Base-by-base conservation (phyloP, 164 flowering plant genomes). In the Platanus orientalis region DNA sequence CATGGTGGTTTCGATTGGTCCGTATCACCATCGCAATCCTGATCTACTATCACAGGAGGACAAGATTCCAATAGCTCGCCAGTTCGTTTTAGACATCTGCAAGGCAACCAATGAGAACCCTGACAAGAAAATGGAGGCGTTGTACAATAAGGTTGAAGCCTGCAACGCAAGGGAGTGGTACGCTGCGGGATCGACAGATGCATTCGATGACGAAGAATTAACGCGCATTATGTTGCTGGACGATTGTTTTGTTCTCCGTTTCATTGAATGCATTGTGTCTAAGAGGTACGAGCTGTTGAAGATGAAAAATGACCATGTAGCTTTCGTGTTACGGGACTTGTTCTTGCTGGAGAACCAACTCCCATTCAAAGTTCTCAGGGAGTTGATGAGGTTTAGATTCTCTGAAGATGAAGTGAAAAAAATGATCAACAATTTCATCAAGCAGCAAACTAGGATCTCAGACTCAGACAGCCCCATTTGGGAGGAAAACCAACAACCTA, bases 341-440 rank as follows among this genome's bases (percentile, higher is more conserved):
- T 45, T 69, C 48, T 61, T 74, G 71, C 51, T 70, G 0, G 69
- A 67, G 60, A 70, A 70, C 47, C 71, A 59, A 60, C 57, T 69
- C 9, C 73, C 77, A 0, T 63, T 29, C 56, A 5, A 11, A 10
- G 50, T 70, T 11, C 51, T 60, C 26, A 0, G 42, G 25, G 50
- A 1, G 3, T 23, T 67, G 44, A 52, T 21, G 69, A 11, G 28
- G 6, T 29, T 52, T 51, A 53, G 16, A 21, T 56, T 19, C 40
- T 26, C 20, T 4, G 28, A 20, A 27, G 54, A 64, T 16, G 34
- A 32, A 45, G 45, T 21, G 26, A 19, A 16, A 57, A 0, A 27
- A 24, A 42, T 20, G 52, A n/a, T 66, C 36, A 16, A 11, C 27
- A 7, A 26, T 13, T 58, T 50, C 13, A 36, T 58, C 14, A 50